Base-by-base conservation (phyloP, 2,329 filamentous ascomycete genomes). In the Elsinoe batatas region DNA sequence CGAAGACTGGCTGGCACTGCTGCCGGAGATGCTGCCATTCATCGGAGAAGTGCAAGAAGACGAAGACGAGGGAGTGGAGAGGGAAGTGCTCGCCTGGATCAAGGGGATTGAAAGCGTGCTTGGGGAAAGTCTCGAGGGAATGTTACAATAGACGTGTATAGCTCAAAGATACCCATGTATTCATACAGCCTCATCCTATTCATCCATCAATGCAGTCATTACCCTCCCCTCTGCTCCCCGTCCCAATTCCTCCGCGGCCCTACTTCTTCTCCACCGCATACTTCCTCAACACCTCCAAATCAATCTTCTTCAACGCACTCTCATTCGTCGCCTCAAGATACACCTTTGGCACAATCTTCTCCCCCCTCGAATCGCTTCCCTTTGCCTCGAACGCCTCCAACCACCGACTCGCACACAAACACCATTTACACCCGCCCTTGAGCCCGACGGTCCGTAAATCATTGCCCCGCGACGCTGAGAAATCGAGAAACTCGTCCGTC, bases 11-110 rank as follows among this genome's bases (percentile, higher is more conserved):
- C 73, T 98, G 58, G 81, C 84, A 1, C 80, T 94, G 74, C 70
- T 97, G 67, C 89, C 91, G 0, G 93, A 98, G 78, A 97, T 96
- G 86, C 73, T 98, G 68, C 91, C 94, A 17, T 88, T 91, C 61
- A 95, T 99, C 64, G 94, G 88, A 65, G 93, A 98, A 74, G 71
- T 95, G 65, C 86, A 95, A 73, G 93, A 98, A 67, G 93, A 98
- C 68, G 93, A 97, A 62, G 91, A 97, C 66, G 93, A 97, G 73
- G 78, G 79, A 26, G 91, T 98, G 20, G 93, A 98, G 74, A 77
- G 83, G 66, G 91, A 95, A 75, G 91, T 90, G 36, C 81, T 91
- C 67, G 78, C 82, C 64, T 96, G 93, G 91, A 93, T 97, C 63
- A 80, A 85, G 67, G 83, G 84, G 71, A 94, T 98, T 67, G 91